phyloP scores from a whole-genome alignment of 495 filamentous ascomycete genomes.

The Penicillium maclennaniae region DNA sequence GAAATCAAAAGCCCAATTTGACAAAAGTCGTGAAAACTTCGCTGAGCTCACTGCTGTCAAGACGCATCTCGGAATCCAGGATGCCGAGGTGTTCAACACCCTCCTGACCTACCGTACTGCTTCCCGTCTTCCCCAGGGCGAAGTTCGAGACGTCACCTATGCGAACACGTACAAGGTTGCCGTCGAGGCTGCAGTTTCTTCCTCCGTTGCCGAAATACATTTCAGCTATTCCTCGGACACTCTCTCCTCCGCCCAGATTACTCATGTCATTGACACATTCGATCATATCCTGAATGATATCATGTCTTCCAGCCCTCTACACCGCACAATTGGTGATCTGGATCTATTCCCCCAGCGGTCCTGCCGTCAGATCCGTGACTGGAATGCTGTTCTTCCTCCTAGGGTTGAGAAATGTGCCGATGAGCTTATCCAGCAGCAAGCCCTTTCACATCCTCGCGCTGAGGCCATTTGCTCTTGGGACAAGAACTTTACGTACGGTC shows the following conservation, averaged over 20 bases:
- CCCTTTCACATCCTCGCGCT: constrained; percentile 23
- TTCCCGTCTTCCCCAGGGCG: constrained; percentile 8
- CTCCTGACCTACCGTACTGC: constrained; percentile 35
- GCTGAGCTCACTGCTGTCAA: constrained; percentile 39
- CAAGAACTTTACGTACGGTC: constrained; percentile 42
- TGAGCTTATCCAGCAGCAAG: constrained; percentile 43
- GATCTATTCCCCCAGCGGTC: constrained; percentile 31
- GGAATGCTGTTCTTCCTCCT: constrained; percentile 32
- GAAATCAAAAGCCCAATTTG: constrained; percentile 31
- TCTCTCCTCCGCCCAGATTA: constrained; percentile 33
- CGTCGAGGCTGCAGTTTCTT: constrained; percentile 52
- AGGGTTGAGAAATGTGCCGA: constrained; percentile 44
- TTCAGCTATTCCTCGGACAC: constrained; percentile 39
- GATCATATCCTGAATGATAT: constrained; percentile 35
- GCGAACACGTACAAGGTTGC: constrained; percentile 51
- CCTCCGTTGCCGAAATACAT: constrained; percentile 27
- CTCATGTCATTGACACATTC: constrained; percentile 38
- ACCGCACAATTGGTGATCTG: constrained; percentile 31
- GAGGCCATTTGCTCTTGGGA: constrained; percentile 49
- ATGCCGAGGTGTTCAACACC: constrained; percentile 49
- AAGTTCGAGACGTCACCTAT: constrained; percentile 1
- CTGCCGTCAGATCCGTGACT: constrained; percentile 29
- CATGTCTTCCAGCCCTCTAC: constrained; percentile 24
- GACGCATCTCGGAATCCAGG: constrained; percentile 34
- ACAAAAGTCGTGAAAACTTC: constrained; percentile 33